Evolutionary conservation across 306 rosid genomes (phyloP).

Genomic region (Prunus kanzakura): DNA sequence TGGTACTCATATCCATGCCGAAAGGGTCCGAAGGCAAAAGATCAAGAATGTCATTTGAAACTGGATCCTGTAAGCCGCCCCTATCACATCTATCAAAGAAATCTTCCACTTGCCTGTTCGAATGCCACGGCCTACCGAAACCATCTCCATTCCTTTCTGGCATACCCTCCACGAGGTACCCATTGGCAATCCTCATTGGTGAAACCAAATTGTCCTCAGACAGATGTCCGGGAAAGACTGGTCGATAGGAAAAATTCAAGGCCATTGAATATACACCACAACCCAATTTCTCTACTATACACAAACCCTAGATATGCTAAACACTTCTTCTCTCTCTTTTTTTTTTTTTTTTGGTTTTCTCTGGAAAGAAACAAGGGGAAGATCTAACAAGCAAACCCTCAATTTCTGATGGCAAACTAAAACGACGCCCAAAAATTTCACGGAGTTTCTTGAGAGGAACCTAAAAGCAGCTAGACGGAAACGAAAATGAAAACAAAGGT

Average conservation of each 20-base stretch:
- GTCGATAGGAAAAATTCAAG: constrained; percentile 52
- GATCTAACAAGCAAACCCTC: constrained; percentile 87
- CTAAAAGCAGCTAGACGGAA: constrained; percentile 33
- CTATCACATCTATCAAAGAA: constrained; percentile 56
- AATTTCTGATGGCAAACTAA: constrained; percentile 88
- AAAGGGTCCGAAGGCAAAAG: constrained; percentile 92
- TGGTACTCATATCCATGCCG: constrained; percentile 64
- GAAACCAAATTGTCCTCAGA: constrained; percentile 47
- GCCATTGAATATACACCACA: constrained; percentile 34
- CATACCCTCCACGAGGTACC: constrained; percentile 53
- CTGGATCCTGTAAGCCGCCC: constrained; percentile 56
- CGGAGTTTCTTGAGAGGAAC: constrained; percentile 65
- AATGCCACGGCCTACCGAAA: constrained; percentile 50
- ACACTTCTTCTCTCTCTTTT: neutral
- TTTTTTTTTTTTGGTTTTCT: neutral
- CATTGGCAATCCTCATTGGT: constrained; percentile 60
- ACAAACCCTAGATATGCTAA: constrained; percentile 19
- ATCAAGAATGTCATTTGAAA: constrained; percentile 71
- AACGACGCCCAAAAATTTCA: constrained; percentile 92
- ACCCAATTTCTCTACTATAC: constrained; percentile 18
- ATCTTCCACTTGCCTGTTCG: constrained; percentile 48
- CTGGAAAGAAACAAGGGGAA: neutral
- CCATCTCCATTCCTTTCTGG: constrained; percentile 54
- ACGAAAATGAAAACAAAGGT: constrained; percentile 9
- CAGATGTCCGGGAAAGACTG: constrained; percentile 36